Evolutionary conservation across 345 rosid species (phyloP).

Genomic region (Sisymbrium altissimum): DNA sequence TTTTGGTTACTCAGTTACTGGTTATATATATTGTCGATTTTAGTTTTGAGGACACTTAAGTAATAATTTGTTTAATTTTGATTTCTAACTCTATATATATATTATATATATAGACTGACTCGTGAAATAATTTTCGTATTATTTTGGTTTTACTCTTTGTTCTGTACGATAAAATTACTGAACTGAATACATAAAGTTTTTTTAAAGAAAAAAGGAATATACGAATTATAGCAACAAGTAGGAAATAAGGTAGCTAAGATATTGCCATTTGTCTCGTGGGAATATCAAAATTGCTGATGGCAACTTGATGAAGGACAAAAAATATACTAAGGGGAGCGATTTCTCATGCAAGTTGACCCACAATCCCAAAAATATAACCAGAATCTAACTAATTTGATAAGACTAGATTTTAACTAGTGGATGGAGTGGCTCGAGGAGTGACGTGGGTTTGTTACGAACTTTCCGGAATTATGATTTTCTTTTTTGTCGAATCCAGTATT

Average conservation of each 20-base stretch:
- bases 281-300: not conserved
- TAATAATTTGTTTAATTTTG: not conserved
- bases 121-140: no score
- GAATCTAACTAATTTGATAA: conserved; percentile 33
- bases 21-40: not conserved
- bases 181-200: not conserved
- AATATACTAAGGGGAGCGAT: not conserved
- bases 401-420: conserved; percentile 24
- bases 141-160: not conserved
- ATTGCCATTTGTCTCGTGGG: conserved; percentile 3
- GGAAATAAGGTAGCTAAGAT: not conserved
- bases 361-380: conserved; percentile 19
- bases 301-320: not conserved
- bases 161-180: not conserved
- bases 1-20: no score
- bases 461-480: conserved; percentile 5
- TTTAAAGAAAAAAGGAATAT: not conserved
- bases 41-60: not conserved
- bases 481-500: conserved; percentile 7
- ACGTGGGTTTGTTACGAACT: conserved; percentile 31
- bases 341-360: conserved; percentile 38
- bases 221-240: not conserved
- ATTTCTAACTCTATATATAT: no score
- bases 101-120: no score
- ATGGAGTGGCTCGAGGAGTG: conserved; percentile 73